Percentiles rank a stretch among this genome's conserved stretches.
phyloP scores from a whole-genome alignment of 805 yeast genomes.

The Yarrowia divulgata region DNA sequence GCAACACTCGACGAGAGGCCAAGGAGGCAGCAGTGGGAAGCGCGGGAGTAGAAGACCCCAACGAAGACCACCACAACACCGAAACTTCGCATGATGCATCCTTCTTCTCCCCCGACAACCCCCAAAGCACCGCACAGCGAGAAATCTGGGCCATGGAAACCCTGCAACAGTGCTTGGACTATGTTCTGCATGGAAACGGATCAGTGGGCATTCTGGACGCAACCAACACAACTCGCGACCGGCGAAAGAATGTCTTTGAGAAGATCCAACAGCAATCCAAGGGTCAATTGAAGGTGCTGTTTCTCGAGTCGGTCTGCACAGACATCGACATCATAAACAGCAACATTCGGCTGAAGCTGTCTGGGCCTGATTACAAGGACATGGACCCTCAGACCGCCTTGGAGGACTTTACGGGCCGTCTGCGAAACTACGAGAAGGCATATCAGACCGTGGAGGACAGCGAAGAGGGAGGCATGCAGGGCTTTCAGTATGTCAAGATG shows the following conservation, averaged over 20 bases:
- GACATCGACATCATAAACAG: slow-evolving; percentile 79
- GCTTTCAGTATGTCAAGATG: slow-evolving; percentile 90
- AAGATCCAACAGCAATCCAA: slow-evolving; percentile 52
- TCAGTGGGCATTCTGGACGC: slow-evolving; percentile 95
- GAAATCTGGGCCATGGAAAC: slow-evolving; percentile 97
- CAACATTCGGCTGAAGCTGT: slow-evolving; percentile 81
- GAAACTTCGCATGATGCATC: slow-evolving; percentile 71
- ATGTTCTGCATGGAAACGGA: slow-evolving; percentile 79
- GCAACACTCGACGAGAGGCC: slow-evolving; percentile 87
- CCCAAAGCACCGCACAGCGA: slow-evolving; percentile 66
- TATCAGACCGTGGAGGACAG: slow-evolving; percentile 88
- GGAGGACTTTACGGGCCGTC: slow-evolving; percentile 79
- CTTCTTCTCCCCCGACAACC: slow-evolving; percentile 84
- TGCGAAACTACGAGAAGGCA: slow-evolving; percentile 83
- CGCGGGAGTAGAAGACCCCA: slow-evolving; percentile 10
- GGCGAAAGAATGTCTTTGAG: slow-evolving; percentile 68
- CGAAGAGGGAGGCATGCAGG: slow-evolving; percentile 68
- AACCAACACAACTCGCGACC: slow-evolving; percentile 79
- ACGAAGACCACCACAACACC: not conserved
- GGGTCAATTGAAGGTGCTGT: slow-evolving; percentile 72
- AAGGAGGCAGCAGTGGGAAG: slow-evolving; percentile 41
- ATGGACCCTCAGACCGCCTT: slow-evolving; percentile 85
- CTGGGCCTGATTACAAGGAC: slow-evolving; percentile 90
- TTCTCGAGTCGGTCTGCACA: slow-evolving; percentile 85
- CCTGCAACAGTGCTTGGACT: slow-evolving; percentile 79